Evolutionary conservation across 2,329 filamentous ascomycete species (phyloP), one percentile per base, ranked within the genome.

Genomic region (Lecanicillium sp.): DNA sequence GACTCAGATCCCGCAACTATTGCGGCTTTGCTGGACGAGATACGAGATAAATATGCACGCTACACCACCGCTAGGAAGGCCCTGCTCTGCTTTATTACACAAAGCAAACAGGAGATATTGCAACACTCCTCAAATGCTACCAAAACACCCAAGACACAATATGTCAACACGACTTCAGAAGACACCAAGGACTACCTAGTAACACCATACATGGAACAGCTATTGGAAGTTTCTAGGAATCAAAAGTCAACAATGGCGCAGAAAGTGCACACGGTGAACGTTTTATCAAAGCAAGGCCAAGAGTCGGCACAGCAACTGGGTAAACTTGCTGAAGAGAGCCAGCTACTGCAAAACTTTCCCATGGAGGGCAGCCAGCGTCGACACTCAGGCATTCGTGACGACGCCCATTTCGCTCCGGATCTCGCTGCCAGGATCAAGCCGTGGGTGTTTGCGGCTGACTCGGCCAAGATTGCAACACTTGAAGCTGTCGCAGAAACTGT

Each of bases 361-460:
- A 57, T 65, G 47, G 62, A 65, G 3, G 54, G 51, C 15, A 51
- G 53, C 3, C 41, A 43, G 6, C 59, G 57, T 29, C 48, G 55
- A 13, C 57, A 60, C 16, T 56, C 58, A n/a, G 63, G 64, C 30
- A 63, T 72, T 36, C 62, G 59, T n/a, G 11, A 67, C n/a, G 64
- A 63, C 5, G 55, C 55, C n/a, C 49, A 59, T 1, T 60, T 65
- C 36, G 56, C 56, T 16, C 53, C 61, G 13, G 61, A 65, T 31
- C 54, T 68, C 4, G 59, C 64, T 15, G 56, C 52, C 22, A 63
- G 65, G 31, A 63, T 76, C 35, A 66, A 68, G 44, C 70, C 71
- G 9, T 83, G 78, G 78, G 67, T 76, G 8, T 68, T 66, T 47
- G 75, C 78, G 2, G 70, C 75, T 2, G 71, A 80, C 40, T 66